Conservation (phyloP, 2,329 filamentous ascomycete genomes). For the Neofusicoccum laricinum region DNA sequence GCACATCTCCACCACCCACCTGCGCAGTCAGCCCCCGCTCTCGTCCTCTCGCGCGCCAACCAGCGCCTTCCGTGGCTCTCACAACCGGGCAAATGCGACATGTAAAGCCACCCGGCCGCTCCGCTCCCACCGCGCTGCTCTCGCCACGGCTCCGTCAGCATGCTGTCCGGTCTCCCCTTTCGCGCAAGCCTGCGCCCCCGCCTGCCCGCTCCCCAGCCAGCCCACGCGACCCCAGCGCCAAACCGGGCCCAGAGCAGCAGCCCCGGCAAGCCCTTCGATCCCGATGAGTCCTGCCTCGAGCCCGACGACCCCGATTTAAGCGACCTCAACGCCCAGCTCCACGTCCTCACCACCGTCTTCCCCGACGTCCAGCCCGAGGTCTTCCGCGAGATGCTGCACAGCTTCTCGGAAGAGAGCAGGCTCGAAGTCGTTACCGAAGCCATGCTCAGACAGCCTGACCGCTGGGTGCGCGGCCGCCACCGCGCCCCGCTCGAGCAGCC, state of each 20-base stretch:
- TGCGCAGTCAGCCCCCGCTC: background rate
- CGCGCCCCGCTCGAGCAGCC: conserved; percentile 39
- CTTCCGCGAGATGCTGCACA: conserved; percentile 75
- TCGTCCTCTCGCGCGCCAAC: background rate
- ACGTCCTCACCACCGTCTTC: conserved; percentile 68
- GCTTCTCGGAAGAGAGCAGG: conserved; percentile 72
- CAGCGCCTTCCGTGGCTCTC: background rate
- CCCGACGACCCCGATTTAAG: conserved; percentile 61
- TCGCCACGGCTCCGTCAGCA: background rate
- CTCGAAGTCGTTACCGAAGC: conserved; percentile 75
- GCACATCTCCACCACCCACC: background rate
- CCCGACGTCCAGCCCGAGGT: conserved; percentile 80
- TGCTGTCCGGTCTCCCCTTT: conserved; percentile 14
- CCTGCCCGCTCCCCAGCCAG: background rate
- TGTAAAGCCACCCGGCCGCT: conserved; percentile 11
- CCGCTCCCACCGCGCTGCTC: background rate
- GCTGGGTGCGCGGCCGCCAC: conserved; percentile 68
- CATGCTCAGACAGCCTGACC: conserved; percentile 67
- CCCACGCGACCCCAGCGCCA: background rate
- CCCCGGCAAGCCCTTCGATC: background rate
- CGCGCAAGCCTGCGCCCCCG: conserved; percentile 5
- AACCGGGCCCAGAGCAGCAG: conserved; percentile 1
- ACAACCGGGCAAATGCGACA: conserved; percentile 2
- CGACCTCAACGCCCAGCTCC: conserved; percentile 68
- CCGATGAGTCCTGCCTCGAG: background rate